phyloP scores from a whole-genome alignment of 495 filamentous ascomycete species.

The Aspergillus coremiiformis region DNA sequence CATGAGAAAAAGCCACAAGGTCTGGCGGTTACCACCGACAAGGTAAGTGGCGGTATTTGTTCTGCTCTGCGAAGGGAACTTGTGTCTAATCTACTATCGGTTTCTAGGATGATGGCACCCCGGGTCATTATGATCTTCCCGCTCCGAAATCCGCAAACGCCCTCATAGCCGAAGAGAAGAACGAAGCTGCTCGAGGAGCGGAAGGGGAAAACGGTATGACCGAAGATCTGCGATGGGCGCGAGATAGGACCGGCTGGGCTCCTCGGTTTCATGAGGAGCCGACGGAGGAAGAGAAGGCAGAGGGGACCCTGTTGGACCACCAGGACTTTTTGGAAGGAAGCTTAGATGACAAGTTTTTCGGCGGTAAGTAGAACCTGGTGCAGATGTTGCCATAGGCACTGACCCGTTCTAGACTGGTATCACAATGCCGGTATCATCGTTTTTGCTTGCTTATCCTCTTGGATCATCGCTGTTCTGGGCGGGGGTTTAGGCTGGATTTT shows the following conservation, averaged over 20 bases:
- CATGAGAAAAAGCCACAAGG: slow-evolving; percentile 57
- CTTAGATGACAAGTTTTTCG: slow-evolving; percentile 85
- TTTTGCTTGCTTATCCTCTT: slow-evolving; percentile 86
- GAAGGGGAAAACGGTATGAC: slow-evolving; percentile 42
- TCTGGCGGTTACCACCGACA: slow-evolving; percentile 65
- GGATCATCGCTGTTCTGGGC: slow-evolving; percentile 80
- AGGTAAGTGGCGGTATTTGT: slow-evolving; percentile 33
- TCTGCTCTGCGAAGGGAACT: not conserved
- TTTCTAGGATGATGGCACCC: slow-evolving; percentile 54
- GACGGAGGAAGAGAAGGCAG: slow-evolving; percentile 44
- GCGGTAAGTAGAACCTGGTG: slow-evolving; percentile 49
- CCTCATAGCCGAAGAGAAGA: slow-evolving; percentile 33
- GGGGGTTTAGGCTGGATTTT: slow-evolving; percentile 92
- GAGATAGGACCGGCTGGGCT: slow-evolving; percentile 74
- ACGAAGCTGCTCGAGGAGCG: slow-evolving; percentile 33
- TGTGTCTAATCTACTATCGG: slow-evolving; percentile 1
- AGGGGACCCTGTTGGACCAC: slow-evolving; percentile 72
- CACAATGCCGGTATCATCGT: slow-evolving; percentile 89
- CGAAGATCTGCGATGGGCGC: slow-evolving; percentile 60
- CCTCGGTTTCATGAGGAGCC: slow-evolving; percentile 67
- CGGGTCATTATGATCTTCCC: slow-evolving; percentile 71
- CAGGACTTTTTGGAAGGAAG: slow-evolving; percentile 78
- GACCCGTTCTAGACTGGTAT: slow-evolving; percentile 70
- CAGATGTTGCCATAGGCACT: not conserved
- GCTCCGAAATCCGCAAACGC: slow-evolving; percentile 63